These are phyloP conservation scores for Prunus fruticosa DNA, from an alignment of 306 rosid genomes.

Conservation along the genomic window DNA sequence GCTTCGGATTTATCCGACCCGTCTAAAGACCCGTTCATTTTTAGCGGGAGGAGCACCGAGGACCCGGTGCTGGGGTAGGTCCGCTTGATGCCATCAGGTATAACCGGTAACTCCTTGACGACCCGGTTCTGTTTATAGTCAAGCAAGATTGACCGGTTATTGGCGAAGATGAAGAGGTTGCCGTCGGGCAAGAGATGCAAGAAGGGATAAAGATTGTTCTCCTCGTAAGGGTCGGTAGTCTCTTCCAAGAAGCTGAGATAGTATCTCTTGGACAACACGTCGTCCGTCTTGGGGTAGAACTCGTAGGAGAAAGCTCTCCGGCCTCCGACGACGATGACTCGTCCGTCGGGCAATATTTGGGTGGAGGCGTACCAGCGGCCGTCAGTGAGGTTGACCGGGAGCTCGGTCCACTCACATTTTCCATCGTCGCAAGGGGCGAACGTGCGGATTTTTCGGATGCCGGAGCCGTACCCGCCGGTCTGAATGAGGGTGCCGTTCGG, in stretches of 20 bases:
- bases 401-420: conserved; percentile 59
- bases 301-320: conserved; percentile 51
- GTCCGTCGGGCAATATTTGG: conserved; percentile 60
- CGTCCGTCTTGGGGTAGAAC: conserved; percentile 47
- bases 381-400: conserved; percentile 6
- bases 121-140: conserved; percentile 33
- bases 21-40: conserved; percentile 1
- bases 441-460: conserved; percentile 43
- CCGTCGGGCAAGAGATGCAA: conserved; percentile 74
- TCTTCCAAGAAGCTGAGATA: conserved; percentile 45
- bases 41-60: conserved; percentile 58
- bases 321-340: conserved; percentile 57
- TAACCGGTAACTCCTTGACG: conserved; percentile 37
- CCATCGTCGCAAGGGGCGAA: conserved; percentile 41
- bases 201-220: conserved; percentile 87
- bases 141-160: conserved; percentile 48
- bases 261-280: conserved; percentile 1
- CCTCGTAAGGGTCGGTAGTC: conserved; percentile 52
- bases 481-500: conserved; percentile 58
- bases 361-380: conserved; percentile 72
- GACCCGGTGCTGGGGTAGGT: conserved; percentile 85
- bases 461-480: conserved; percentile 68
- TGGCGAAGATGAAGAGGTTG: conserved; percentile 71
- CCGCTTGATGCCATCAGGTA: conserved; percentile 54
- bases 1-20: conserved; percentile 28